phyloP scores from a whole-genome alignment of 2,329 filamentous ascomycete genomes.

The Phyllosticta citribraziliensis region DNA sequence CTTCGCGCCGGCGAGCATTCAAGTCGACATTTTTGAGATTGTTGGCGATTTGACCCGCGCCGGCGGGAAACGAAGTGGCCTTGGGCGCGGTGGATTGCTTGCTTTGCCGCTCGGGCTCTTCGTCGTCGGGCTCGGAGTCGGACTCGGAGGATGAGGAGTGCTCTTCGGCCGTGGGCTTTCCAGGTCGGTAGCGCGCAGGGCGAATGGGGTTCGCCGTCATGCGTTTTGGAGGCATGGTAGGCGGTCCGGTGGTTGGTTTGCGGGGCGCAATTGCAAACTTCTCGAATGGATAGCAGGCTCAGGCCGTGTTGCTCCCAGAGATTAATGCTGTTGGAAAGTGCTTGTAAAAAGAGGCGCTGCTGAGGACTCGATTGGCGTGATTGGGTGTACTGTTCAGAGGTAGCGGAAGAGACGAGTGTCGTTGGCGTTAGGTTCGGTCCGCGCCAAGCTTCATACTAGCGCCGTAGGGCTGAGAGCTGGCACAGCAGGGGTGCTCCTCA shows the following conservation, averaged over 20 bases:
- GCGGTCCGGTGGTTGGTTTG: slow-evolving; percentile 6
- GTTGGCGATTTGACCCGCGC: slow-evolving; percentile 30
- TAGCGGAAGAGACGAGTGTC: not conserved
- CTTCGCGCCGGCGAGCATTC: slow-evolving; percentile 21
- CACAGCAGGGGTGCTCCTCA: not conserved
- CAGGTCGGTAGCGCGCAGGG: slow-evolving; percentile 74
- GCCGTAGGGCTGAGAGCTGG: slow-evolving; percentile 4
- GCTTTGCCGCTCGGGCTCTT: slow-evolving; percentile 36
- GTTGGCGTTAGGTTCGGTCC: not conserved
- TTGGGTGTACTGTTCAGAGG: not conserved
- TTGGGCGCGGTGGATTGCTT: slow-evolving; percentile 29
- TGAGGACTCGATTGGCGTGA: not conserved
- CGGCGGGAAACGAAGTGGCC: slow-evolving; percentile 39
- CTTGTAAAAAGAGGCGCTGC: not conserved
- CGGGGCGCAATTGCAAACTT: not conserved
- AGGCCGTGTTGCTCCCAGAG: not conserved
- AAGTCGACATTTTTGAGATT: slow-evolving; percentile 35
- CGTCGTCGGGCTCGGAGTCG: slow-evolving; percentile 42
- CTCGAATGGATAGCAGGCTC: not conserved
- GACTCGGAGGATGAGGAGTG: slow-evolving; percentile 38
- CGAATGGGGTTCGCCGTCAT: slow-evolving; percentile 88
- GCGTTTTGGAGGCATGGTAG: slow-evolving; percentile 58
- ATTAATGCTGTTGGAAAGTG: not conserved
- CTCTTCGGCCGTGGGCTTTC: slow-evolving; percentile 55
- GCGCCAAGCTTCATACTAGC: slow-evolving; percentile 6